These are phyloP conservation scores for Apiospora phragmitis DNA, from an alignment of 2,329 filamentous ascomycete genomes.

Conservation along the genomic window DNA sequence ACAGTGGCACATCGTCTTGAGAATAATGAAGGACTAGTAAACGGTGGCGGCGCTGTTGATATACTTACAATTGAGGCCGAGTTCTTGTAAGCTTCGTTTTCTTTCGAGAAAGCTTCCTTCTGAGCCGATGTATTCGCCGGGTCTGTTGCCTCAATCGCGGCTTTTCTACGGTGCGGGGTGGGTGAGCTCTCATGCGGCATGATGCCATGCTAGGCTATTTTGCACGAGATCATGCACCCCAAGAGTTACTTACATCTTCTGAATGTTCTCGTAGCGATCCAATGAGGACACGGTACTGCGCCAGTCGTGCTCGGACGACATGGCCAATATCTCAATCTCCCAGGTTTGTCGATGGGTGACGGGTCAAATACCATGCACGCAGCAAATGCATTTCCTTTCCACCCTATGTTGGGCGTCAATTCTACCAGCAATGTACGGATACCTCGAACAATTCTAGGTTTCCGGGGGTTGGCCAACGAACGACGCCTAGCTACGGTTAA, in stretches of 20 bases:
- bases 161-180: conserved; percentile 25
- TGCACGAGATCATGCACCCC: neutral
- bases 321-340: conserved; percentile 29
- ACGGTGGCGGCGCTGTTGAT: neutral
- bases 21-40: neutral
- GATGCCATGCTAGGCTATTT: conserved; percentile 14
- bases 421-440: neutral
- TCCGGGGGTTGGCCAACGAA: neutral
- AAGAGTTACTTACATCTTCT: conserved; percentile 54
- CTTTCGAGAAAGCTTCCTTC: conserved; percentile 60
- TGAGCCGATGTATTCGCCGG: conserved; percentile 25
- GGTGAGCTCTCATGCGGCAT: neutral
- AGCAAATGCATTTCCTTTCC: neutral
- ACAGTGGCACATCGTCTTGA: no score
- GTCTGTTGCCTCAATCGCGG: conserved; percentile 22
- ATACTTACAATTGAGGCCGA: conserved; percentile 57
- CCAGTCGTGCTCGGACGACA: conserved; percentile 44
- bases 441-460: neutral
- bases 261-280: conserved; percentile 63
- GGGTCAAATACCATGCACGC: neutral
- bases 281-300: conserved; percentile 53
- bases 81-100: conserved; percentile 62
- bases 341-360: conserved; percentile 10
- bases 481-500: neutral
- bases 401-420: neutral